A percentile compares a stretch with the other conserved stretches of the same genome.
Evolutionary conservation across 2,329 filamentous ascomycete species (phyloP).

Genomic region (Epicoccum nigrum): DNA sequence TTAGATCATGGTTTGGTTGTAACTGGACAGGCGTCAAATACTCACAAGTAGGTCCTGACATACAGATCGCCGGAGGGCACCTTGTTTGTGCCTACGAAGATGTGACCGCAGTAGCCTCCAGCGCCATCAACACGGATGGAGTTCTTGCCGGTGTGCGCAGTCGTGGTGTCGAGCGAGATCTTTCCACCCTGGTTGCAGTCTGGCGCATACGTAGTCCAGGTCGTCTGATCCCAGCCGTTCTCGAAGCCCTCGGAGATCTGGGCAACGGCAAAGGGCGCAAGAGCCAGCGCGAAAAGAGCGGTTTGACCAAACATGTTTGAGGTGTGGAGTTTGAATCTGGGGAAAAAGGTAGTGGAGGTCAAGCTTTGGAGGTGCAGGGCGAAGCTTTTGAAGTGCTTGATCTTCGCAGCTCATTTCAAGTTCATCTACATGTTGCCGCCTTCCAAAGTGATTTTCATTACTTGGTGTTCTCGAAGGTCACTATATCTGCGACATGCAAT

Average conservation of each 20-base stretch:
- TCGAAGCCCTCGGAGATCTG: constrained; percentile 65
- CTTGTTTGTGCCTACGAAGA: constrained; percentile 65
- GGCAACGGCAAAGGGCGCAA: constrained; percentile 56
- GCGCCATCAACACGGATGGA: constrained; percentile 75
- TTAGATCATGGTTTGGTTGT: background rate
- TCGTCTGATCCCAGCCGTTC: constrained; percentile 61
- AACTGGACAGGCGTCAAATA: constrained; percentile 12
- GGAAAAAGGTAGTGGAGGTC: no score
- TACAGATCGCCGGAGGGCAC: constrained; percentile 64
- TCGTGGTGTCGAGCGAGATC: constrained; percentile 62
- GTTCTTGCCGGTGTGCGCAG: constrained; percentile 66
- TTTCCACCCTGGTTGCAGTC: constrained; percentile 67
- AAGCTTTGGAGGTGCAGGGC: background rate
- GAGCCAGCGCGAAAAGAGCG: constrained; percentile 53
- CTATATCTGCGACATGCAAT: constrained; percentile 14
- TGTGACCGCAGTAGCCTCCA: constrained; percentile 61
- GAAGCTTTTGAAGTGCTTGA: constrained; percentile 14
- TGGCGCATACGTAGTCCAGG: constrained; percentile 64
- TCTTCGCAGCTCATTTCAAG: background rate
- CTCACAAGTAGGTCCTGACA: constrained; percentile 63
- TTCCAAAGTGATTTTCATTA: constrained; percentile 9
- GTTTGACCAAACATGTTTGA: constrained; percentile 52
- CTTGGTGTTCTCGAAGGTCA: background rate
- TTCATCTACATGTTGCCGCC: constrained; percentile 4
- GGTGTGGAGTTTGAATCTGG: no score